Conservation (phyloP, 108 stramenopile species). For the Cylindrotheca closterium region DNA sequence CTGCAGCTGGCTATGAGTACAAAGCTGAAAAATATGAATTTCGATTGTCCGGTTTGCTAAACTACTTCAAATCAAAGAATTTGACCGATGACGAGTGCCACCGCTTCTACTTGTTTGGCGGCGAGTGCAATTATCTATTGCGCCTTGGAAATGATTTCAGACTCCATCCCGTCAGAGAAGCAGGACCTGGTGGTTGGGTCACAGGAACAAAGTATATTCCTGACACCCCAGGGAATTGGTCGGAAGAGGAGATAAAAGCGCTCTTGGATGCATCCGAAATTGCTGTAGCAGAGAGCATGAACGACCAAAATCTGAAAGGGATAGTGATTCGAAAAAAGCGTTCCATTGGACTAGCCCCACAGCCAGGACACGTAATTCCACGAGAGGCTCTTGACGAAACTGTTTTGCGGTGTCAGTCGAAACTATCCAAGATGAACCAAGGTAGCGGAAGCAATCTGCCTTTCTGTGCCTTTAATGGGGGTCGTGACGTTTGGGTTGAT, state of each 20-base stretch:
- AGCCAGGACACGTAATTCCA: slow-evolving; percentile 55
- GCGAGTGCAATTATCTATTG: slow-evolving; percentile 91
- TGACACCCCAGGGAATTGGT: slow-evolving; percentile 86
- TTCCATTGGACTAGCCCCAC: slow-evolving; percentile 84
- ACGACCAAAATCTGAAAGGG: slow-evolving; percentile 72
- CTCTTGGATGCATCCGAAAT: slow-evolving; percentile 78
- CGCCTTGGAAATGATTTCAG: slow-evolving; percentile 71
- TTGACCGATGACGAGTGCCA: slow-evolving; percentile 65
- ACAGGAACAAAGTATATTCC: slow-evolving; percentile 68
- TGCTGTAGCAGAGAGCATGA: slow-evolving; percentile 43
- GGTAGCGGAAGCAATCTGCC: slow-evolving; percentile 55
- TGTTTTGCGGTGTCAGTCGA: slow-evolving; percentile 75
- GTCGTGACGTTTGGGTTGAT: slow-evolving; percentile 91
- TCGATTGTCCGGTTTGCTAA: slow-evolving; percentile 78
- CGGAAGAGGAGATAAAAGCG: slow-evolving; percentile 47
- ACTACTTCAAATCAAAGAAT: slow-evolving; percentile 64
- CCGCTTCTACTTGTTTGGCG: slow-evolving; percentile 92
- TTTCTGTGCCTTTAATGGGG: slow-evolving; percentile 94
- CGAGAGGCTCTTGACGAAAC: slow-evolving; percentile 90
- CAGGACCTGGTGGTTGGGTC: slow-evolving; percentile 85
- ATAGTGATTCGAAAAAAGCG: slow-evolving; percentile 84
- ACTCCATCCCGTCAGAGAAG: slow-evolving; percentile 74
- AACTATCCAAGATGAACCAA: slow-evolving; percentile 41
- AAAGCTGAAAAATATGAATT: slow-evolving; percentile 83
- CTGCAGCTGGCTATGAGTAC: slow-evolving; percentile 95